These are phyloP conservation scores for Hydrangea macrophylla DNA, from an alignment of 148 eudicot species.

Conservation along the genomic window DNA sequence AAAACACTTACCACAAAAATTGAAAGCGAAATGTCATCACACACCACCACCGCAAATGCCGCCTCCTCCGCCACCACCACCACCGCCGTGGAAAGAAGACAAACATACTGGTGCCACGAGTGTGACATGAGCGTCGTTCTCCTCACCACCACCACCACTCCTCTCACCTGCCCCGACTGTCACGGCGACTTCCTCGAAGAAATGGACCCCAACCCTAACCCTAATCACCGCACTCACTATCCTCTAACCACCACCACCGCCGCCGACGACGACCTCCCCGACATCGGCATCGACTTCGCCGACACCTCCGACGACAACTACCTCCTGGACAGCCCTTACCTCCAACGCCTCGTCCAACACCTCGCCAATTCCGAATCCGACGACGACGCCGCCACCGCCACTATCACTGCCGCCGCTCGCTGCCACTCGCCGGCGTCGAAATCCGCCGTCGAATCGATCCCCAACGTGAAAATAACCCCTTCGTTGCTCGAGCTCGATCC, in stretches of 20 bases:
- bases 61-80: slow-evolving; percentile 11
- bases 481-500: slow-evolving; percentile 10
- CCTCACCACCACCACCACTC: slow-evolving; percentile 6
- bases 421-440: slow-evolving; percentile 14
- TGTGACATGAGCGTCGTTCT: slow-evolving; percentile 34
- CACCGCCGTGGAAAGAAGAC: slow-evolving; percentile 11
- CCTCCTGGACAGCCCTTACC: slow-evolving; percentile 24
- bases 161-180: slow-evolving; percentile 34
- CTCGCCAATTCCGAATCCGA: slow-evolving; percentile 18
- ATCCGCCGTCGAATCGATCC: slow-evolving; percentile 10
- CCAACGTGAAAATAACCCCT: slow-evolving; percentile 12
- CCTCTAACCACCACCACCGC: too few relatives aligned
- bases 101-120: slow-evolving; percentile 31
- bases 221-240: neutral
- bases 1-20: too few relatives aligned
- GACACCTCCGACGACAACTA: slow-evolving; percentile 15
- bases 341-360: slow-evolving; percentile 25
- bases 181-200: slow-evolving; percentile 23
- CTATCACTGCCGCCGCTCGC: neutral
- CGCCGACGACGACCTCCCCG: neutral
- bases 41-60: too few relatives aligned
- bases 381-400: slow-evolving; percentile 3
- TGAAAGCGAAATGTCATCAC: too few relatives aligned
- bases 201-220: slow-evolving; percentile 8
- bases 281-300: neutral